Evolutionary conservation across 78 protist species (phyloP), one percentile per base, ranked within the genome.

Genomic region (Paulinella micropora): DNA sequence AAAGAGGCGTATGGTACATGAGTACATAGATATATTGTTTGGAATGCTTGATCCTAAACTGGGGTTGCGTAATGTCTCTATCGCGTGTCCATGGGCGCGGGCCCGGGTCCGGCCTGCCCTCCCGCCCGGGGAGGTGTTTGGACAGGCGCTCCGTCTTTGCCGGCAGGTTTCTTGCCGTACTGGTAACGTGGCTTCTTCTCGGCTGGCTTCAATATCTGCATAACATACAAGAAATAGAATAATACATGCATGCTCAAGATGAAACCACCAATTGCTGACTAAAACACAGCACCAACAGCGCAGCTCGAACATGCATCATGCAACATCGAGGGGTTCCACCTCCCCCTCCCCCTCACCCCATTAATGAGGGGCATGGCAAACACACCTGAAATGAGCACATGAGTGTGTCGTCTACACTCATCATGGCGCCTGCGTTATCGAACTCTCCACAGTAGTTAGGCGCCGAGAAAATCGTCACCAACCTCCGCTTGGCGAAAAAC

Each of bases 371-470:
- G 77, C 77, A 0, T 51, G 28, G 77, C 77, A 23, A n/a, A 81
- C 0, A 9, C n/a, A 94, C 88, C 92, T 97, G 99, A 96, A 98
- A 98, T 0, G 98, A 96, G 91, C 99, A 97, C 98, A 97, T 96
- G 86, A 98, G 93, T 0, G 95, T 92, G 90, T 96, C 98, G 90
- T 98, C 99, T 28, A 97, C 98, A 82, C 95, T 92, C 99, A 98
- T 97, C 97, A 98, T 96, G 3, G 99, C 98, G 4, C 99, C 99
- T 0, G 98, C 97, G 77, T 94, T 93, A 92, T 97, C 98, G 90
- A 96, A 98, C 91, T 98, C 98, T 37, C 98, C 98, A 91, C 98
- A 98, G 90, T 98, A 98, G 93, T 97, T 97, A 32, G 99, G 98
- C n/a, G 99, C 99, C 0, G 96, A 91, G 91, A 98, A 98, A 39